Evolutionary conservation across 768 basidiomycete species (phyloP), one percentile per base, ranked within the genome.

Genomic region (Filobasidium floriforme): DNA sequence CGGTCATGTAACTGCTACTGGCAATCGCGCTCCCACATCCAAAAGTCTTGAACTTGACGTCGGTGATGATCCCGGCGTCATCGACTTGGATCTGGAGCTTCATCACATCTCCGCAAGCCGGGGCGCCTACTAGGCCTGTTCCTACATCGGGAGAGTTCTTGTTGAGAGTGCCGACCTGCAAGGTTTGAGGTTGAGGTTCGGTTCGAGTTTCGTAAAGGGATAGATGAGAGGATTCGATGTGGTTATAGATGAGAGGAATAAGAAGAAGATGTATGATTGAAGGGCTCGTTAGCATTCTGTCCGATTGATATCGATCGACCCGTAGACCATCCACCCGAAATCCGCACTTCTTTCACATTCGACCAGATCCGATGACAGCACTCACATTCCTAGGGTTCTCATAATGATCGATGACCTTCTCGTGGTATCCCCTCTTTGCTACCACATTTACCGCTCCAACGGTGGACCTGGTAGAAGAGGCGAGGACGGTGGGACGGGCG

Each of bases 41-140:
- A 79, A 99, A 98, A 0, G 96, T 98, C 83, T 98, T 99, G 84
- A 98, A 98, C 81, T 94, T 96, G 80, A 97, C 96, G 77, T 99
- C 96, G 59, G 88, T 89, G 75, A 99, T 99, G 79, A 97, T 59
- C 12, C 74, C 76, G 67, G 89, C 83, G 67, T 94, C 92, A 79
- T 94, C 87, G 65, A 99, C 96, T 72, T 91, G 88, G 76, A 99
- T 99, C 80, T 98, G 94, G 12, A 99, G 87, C 80, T 98, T 98
- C 94, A 99, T 99, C 55, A 97, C 94, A 61, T 96, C 92, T 73
- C 92, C 92, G 76, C 92, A 94, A 4, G 92, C 93, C 75, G 61
- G 92, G 62, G 92, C 93, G 57, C 96, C 96, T 49, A 99, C 96
- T 60, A 99, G 89, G 40, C 96, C 96, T 52, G 93, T 97, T 29